Evolutionary conservation across 805 yeast species (phyloP), one percentile per base, ranked within the genome.

Genomic region (Phaffomyces antillensis): DNA sequence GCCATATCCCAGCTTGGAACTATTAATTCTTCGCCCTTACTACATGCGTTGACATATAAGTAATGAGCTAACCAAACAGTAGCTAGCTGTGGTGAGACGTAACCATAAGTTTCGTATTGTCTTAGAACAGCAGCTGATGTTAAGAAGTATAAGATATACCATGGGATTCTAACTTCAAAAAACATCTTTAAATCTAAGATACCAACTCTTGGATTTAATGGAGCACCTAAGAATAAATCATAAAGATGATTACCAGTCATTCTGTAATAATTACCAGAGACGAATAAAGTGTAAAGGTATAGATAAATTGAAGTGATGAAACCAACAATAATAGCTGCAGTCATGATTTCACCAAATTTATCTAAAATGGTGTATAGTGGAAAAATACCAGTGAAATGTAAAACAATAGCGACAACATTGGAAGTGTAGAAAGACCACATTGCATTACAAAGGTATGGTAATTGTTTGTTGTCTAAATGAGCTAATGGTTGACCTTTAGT

Each of bases 1-100:
- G 96, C 96, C 97, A 93, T 91, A 66, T 93, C 99, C 98, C 99
- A 93, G 17, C 96, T 86, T 56, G 98, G 96, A 51, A 90, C 96
- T 63, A 93, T 93, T 57, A 91, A 72, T 64, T 93, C 98, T 68
- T 93, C 99, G 56, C 98, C 99, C 68, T 93, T 93, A 46, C 96
- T 83, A 67, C 98, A 91, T 3, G 97, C 96, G 61, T 93, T 91
- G 49, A 96, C 96, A 61, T 93, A 93, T 40, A 89, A 71, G 86
- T 95, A 93, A 64, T 91, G 95, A 13, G 96, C 97, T 48, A 84
- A 68, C 53, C 86, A 66, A 35, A 89, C 72, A 52, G 84, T 79
- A 39, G 72, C 70, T 38, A 87, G 81, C 67, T 88, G 96, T 35
- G 89, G 79, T 7, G 90, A 66, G 18, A 85, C 83, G 52, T 74